Base-by-base conservation (phyloP, 371 early-diverging fungal genomes). In the Mycotypha africana region DNA sequence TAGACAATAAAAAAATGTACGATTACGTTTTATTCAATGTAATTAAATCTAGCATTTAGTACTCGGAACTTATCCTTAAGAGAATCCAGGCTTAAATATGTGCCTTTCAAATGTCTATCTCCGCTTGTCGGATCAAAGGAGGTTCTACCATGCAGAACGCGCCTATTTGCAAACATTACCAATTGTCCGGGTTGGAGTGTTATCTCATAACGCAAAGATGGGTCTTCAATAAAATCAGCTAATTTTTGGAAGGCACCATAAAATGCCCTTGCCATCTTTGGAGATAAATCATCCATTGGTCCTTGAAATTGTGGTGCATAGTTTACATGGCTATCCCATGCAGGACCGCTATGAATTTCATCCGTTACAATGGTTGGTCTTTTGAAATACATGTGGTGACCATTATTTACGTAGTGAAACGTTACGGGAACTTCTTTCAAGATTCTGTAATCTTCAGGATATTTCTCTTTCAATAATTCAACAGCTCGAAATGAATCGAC, bases 271-370 rank as follows among this genome's bases (percentile, higher is more conserved):
- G 80, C 70, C 22, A 72, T 49, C 6, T 65, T 42, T 2, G 78
- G 67, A 4, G 64, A 53, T 5, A 70, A 58, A 24, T 74, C 41
- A 37, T 84, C 84, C 42, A 89, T 52, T 4, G 89, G 89, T 0
- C 91, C 94, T 56, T 89, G 89, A 71, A 93, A 93, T n/a, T 89
- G 93, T 22, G 94, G 94, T 0, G 91, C 75, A 53, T 92, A 92
- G 51, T 84, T 86, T 15, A 92, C 87, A 48, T 79, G 78, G 38
- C 50, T 67, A 15, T 58, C 58, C 74, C 74, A 74, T 1, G 70
- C 63, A 20, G 68, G 48, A 9, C 62, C 67, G 16, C 60, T 58
- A 12, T 64, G 53, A 24, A 54, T 20, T 12, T 67, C 63, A 40
- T 76, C 70, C 2, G 68, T 58, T 0, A 76, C 78, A 46, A 91